Evolutionary conservation across 75 land plant species (phyloP).

Genomic region (Ceratopteris richardii): DNA sequence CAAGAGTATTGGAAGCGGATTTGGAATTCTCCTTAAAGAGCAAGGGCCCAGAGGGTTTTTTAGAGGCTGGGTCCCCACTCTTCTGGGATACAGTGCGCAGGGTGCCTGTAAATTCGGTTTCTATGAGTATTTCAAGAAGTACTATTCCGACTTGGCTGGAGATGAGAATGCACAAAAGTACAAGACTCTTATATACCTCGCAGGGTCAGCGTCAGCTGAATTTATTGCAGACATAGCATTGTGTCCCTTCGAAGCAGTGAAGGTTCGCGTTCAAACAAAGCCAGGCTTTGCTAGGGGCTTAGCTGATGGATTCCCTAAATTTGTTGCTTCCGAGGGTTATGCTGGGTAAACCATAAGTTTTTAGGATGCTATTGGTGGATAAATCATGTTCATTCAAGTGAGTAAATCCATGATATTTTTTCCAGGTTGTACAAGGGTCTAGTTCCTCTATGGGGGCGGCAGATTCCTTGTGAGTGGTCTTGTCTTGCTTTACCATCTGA

Average conservation of each 20-base stretch:
- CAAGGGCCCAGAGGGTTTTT: slow-evolving; percentile 71
- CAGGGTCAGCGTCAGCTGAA: slow-evolving; percentile 92
- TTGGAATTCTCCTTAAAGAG: slow-evolving; percentile 49
- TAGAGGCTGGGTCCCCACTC: slow-evolving; percentile 85
- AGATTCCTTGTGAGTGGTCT: slow-evolving; percentile 83
- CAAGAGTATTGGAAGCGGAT: slow-evolving; percentile 60
- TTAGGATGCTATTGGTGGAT: no score
- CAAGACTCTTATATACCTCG: slow-evolving; percentile 79
- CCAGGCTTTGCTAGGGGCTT: slow-evolving; percentile 89
- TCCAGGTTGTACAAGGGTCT: slow-evolving; percentile 68
- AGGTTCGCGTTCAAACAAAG: slow-evolving; percentile 86
- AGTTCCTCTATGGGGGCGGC: slow-evolving; percentile 93
- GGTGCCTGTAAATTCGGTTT: slow-evolving; percentile 94
- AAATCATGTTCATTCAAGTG: no score
- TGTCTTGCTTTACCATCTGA: no score
- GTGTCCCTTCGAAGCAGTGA: slow-evolving; percentile 91
- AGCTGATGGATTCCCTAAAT: slow-evolving; percentile 71
- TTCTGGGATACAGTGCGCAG: slow-evolving; percentile 85
- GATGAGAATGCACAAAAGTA: slow-evolving; percentile 68
- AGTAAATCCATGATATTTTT: no score
- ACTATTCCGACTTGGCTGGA: slow-evolving; percentile 76
- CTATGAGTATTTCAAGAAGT: slow-evolving; percentile 91
- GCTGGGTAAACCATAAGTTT: slow-evolving; percentile 37
- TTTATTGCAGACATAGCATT: slow-evolving; percentile 84
- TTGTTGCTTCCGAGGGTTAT: slow-evolving; percentile 66